A percentile compares a stretch with the other conserved stretches of the same genome.
Evolutionary conservation across 2,329 filamentous ascomycete genomes (phyloP).

Genomic region (Colletotrichum musae): DNA sequence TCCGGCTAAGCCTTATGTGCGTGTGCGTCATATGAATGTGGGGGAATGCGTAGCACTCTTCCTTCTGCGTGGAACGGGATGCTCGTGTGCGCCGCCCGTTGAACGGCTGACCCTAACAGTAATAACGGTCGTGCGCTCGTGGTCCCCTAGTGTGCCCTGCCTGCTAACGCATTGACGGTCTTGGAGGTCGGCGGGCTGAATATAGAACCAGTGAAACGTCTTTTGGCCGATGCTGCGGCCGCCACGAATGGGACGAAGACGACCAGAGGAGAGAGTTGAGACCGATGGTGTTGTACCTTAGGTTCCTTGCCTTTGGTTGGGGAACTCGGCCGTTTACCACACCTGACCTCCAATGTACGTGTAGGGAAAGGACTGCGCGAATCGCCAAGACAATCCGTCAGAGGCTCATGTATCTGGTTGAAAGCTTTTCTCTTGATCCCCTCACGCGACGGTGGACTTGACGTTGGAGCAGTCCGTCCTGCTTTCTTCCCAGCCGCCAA

Average conservation of each 20-base stretch:
- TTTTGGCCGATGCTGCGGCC: slow-evolving; percentile 1
- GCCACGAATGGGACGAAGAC: slow-evolving; percentile 27
- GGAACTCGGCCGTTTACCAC: too few relatives aligned
- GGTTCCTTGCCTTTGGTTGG: too few relatives aligned
- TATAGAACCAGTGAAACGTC: slow-evolving; percentile 35
- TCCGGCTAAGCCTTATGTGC: slow-evolving; percentile 12
- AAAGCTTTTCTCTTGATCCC: slow-evolving; percentile 23
- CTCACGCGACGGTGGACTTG: slow-evolving; percentile 11
- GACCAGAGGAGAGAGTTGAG: slow-evolving; percentile 15
- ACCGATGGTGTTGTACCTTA: neutral
- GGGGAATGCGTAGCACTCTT: slow-evolving; percentile 1
- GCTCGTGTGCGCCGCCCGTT: neutral
- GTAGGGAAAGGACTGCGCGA: slow-evolving; percentile 9
- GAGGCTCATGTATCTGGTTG: slow-evolving; percentile 32
- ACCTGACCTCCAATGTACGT: too few relatives aligned
- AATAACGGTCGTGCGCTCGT: neutral
- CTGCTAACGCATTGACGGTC: slow-evolving; percentile 14
- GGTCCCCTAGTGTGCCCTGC: neutral
- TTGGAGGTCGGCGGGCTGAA: slow-evolving; percentile 11
- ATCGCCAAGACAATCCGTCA: slow-evolving; percentile 22
- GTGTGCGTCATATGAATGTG: slow-evolving; percentile 19
- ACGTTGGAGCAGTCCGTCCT: slow-evolving; percentile 4
- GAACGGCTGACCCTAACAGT: neutral
- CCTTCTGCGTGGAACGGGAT: too few relatives aligned
- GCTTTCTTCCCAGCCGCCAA: slow-evolving; percentile 17